Evolutionary conservation across 352 stramenopile genomes (phyloP), one percentile per base, ranked within the genome.

Genomic region (Paralagenidium karlingii): DNA sequence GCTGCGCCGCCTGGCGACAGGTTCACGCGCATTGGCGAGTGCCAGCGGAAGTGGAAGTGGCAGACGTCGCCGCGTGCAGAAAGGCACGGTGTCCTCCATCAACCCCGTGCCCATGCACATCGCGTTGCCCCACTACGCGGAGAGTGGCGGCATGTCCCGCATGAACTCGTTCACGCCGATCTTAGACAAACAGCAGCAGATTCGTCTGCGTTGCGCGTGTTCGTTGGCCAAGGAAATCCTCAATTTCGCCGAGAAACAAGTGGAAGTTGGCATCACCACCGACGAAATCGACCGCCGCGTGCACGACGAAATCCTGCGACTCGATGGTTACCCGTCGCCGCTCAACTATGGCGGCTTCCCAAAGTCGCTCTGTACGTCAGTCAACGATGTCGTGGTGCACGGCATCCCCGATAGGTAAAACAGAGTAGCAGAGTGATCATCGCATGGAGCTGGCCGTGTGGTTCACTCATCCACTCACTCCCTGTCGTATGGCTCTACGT

Each of bases 311-410:
- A 93, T 97, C 36, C 49, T 97, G 29, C 64, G 62, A 5, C 55
- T 60, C 24, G 68, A 68, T 13, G 94, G 82, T 27, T 96, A 96
- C 48, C 66, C 76, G 32, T 94, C 82, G 27, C 90, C 90, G 43
- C 67, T 97, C n/a, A 90, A 94, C 49, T 97, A 98, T 53, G 67
- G 69, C 31, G 76, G 81, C 38, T 97, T 96, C 55, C 82, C 89
- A 45, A 97, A 98, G 68, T 93, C 87, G 28, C 60, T 98, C 20
- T 98, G 94, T 63, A 82, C 83, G 32, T 95, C 68, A 12, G 79
- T 98, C 36, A 99, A 99, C 63, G 94, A 98, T 55, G 78, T 98
- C 30, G 79, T 97, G 8, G 96, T 96, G 45, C 95, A 99, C 55
- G 93, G 91, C 39, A 98, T 98, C 55, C 94, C 95, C 0, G 94